phyloP scores from a whole-genome alignment of 192 early-diverging fungal species.

The Coemansia sp. region DNA sequence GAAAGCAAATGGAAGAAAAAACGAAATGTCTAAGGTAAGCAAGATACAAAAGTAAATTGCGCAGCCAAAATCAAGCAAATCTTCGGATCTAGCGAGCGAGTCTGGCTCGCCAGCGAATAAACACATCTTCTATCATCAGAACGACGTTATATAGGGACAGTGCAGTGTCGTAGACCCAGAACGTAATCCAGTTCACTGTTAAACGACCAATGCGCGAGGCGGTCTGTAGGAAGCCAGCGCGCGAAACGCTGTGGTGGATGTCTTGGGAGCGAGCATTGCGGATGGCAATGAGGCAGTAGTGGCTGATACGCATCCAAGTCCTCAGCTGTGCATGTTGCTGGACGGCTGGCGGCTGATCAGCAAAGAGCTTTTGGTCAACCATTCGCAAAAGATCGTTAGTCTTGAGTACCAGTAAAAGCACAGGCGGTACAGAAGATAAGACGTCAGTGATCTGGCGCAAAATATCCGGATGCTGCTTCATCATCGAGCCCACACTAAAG shows the following conservation, averaged over 20 bases:
- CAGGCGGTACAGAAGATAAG: constrained; percentile 79
- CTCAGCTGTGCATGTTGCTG: constrained; percentile 49
- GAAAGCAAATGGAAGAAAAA: background rate
- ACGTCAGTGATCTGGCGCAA: constrained; percentile 77
- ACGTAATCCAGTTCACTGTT: constrained; percentile 32
- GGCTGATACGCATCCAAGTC: constrained; percentile 43
- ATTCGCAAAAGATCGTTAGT: constrained; percentile 87
- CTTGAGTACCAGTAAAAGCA: constrained; percentile 86
- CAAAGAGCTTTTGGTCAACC: constrained; percentile 61
- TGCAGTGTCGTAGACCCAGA: constrained; percentile 25
- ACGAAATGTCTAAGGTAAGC: background rate
- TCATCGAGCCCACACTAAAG: constrained; percentile 60
- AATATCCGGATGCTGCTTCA: constrained; percentile 61
- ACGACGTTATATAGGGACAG: constrained; percentile 20
- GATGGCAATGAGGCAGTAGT: constrained; percentile 49
- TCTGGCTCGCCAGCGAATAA: constrained; percentile 24
- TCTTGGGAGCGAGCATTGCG: constrained; percentile 38
- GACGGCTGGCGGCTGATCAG: constrained; percentile 41
- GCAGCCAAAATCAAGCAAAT: constrained; percentile 1
- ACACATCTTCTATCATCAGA: constrained; percentile 23
- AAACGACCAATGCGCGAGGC: constrained; percentile 14
- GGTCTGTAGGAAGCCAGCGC: constrained; percentile 8
- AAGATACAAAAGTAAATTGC: background rate
- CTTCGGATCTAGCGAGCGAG: background rate
- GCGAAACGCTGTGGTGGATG: constrained; percentile 26